These are phyloP conservation scores for Mikania micrantha DNA, from an alignment of 129 eudicot genomes.

Conservation along the genomic window DNA sequence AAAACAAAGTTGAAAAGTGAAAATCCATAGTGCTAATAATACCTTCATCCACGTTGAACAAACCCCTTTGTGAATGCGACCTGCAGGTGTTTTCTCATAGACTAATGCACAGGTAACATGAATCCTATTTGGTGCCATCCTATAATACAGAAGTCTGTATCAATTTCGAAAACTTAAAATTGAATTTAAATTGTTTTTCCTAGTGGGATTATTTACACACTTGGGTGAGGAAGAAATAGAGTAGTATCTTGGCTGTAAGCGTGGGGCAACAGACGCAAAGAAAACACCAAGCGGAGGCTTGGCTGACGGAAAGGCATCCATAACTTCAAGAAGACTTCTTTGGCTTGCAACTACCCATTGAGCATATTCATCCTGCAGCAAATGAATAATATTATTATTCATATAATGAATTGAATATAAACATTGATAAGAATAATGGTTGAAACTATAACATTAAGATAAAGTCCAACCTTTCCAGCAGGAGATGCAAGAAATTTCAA, in stretches of 20 bases:
- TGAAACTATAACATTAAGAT: background rate
- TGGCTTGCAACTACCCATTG: slow-evolving; percentile 64
- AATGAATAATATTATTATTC: background rate
- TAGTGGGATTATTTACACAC: slow-evolving; percentile 16
- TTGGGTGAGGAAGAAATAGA: slow-evolving; percentile 85
- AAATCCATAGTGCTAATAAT: background rate
- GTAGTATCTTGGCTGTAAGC: slow-evolving; percentile 71
- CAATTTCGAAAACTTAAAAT: background rate
- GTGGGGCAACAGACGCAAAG: slow-evolving; percentile 74
- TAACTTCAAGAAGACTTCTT: slow-evolving; percentile 65
- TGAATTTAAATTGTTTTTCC: background rate
- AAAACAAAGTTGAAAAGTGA: background rate
- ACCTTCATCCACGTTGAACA: slow-evolving; percentile 98
- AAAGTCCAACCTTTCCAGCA: slow-evolving; percentile 62
- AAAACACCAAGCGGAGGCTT: slow-evolving; percentile 87
- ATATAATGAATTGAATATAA: background rate
- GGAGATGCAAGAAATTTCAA: slow-evolving; percentile 64
- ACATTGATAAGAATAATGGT: background rate
- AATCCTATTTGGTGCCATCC: slow-evolving; percentile 60
- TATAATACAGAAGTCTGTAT: slow-evolving; percentile 14
- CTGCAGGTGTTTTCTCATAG: slow-evolving; percentile 63
- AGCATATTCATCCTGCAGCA: slow-evolving; percentile 63
- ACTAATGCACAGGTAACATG: slow-evolving; percentile 84
- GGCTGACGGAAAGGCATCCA: slow-evolving; percentile 80
- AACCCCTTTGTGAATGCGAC: slow-evolving; percentile 66